Conservation (phyloP, 441 rosid genomes). For the Syzygium syzygioides region DNA sequence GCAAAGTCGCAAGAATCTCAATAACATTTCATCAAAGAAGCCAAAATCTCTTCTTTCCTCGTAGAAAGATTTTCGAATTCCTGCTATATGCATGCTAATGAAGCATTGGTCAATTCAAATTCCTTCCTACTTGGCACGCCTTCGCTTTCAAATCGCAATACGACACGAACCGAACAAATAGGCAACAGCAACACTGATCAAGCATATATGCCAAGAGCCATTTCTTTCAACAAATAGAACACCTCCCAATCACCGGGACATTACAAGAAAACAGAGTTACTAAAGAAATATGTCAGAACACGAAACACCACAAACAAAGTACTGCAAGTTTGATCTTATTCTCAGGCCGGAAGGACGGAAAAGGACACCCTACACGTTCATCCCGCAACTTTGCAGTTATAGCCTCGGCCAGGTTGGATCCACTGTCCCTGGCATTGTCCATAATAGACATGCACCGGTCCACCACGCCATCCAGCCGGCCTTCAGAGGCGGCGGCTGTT, state of each 20-base stretch:
- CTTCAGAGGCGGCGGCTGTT: not conserved
- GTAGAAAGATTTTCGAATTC: not conserved
- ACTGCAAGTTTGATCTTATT: not conserved
- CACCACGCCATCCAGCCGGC: not conserved
- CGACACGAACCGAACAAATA: not conserved
- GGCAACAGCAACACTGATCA: not conserved
- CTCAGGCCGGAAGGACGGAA: not conserved
- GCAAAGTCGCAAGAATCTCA: not conserved
- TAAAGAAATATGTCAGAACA: not conserved
- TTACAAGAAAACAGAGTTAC: not conserved
- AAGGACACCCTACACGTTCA: not conserved
- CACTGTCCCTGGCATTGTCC: not conserved
- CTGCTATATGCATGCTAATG: not conserved
- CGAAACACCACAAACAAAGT: not conserved
- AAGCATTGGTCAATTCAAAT: not conserved
- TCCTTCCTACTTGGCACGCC: not conserved
- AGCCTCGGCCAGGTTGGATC: not conserved
- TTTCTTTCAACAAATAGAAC: not conserved
- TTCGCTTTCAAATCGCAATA: not conserved
- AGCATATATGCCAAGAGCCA: not conserved
- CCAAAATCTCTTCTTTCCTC: not conserved
- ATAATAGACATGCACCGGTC: not conserved
- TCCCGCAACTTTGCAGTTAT: not conserved
- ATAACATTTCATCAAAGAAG: not conserved
- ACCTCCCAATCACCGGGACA: not conserved